Evolutionary conservation across 768 basidiomycete genomes (phyloP).

Genomic region (Paxillus rubicundulus): DNA sequence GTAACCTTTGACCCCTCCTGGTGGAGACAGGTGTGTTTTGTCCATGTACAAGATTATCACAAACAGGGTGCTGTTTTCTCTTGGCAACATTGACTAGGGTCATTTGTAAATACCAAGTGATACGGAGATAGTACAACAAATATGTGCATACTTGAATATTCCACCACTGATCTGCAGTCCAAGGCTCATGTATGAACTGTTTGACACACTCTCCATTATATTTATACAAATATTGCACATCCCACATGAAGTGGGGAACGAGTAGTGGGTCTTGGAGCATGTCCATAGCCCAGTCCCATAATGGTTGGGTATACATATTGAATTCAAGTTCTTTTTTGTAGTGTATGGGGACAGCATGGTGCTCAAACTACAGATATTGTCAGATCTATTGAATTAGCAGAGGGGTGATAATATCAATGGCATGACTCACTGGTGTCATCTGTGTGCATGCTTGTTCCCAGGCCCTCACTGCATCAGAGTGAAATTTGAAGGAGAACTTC

Average conservation of each 20-base stretch:
- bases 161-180: slow-evolving; percentile 11
- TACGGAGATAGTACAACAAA: no score
- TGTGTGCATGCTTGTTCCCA: neutral
- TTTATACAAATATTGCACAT: neutral
- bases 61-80: neutral
- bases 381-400: neutral
- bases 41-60: slow-evolving; percentile 17
- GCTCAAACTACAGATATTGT: slow-evolving; percentile 2
- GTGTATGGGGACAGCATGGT: neutral
- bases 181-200: slow-evolving; percentile 6
- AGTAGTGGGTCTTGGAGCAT: no score
- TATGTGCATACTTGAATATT: slow-evolving; percentile 6
- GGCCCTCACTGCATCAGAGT: neutral
- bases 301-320: neutral
- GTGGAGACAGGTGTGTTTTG: slow-evolving; percentile 14
- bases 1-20: slow-evolving; percentile 18
- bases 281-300: no score
- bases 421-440: slow-evolving; percentile 2
- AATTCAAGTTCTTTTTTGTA: neutral
- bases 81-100: neutral
- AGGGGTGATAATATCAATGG: no score
- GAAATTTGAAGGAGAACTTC: slow-evolving; percentile 3
- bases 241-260: slow-evolving; percentile 20
- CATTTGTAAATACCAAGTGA: no score
- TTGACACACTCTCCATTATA: neutral